Evolutionary conservation across 2,329 filamentous ascomycete species (phyloP).

Genomic region (Blastomyces silverae): DNA sequence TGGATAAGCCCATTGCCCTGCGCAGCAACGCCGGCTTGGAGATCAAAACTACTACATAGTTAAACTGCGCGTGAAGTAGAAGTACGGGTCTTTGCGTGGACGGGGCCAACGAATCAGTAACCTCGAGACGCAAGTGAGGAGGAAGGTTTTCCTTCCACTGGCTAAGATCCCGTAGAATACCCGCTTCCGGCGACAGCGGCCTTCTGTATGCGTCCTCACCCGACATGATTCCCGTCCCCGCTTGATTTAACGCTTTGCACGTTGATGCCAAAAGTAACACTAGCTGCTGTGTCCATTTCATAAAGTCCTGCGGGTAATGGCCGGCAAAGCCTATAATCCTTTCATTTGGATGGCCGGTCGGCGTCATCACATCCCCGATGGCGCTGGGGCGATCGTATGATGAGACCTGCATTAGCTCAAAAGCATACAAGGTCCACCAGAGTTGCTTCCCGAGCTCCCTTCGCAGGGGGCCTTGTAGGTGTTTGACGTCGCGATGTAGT

Average conservation of each 20-base stretch:
- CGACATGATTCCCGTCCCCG: conserved; percentile 8
- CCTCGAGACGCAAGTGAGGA: conserved; percentile 2
- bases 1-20: not conserved
- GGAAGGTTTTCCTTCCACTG: conserved; percentile 4
- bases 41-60: conserved; percentile 8
- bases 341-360: conserved; percentile 7
- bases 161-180: conserved; percentile 1
- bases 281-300: conserved; percentile 9
- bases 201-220: conserved; percentile 7
- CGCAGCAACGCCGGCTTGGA: conserved; percentile 1
- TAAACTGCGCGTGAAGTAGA: conserved; percentile 3
- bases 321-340: conserved; percentile 8
- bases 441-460: conserved; percentile 8
- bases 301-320: conserved; percentile 6
- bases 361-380: not conserved
- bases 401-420: conserved; percentile 7
- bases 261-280: conserved; percentile 5
- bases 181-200: conserved; percentile 2
- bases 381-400: conserved; percentile 8
- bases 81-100: not conserved
- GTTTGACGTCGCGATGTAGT: conserved; percentile 7
- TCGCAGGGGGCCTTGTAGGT: conserved; percentile 5
- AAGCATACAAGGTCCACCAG: conserved; percentile 7
- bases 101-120: conserved; percentile 7
- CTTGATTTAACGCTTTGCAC: conserved; percentile 7